Conservation (phyloP, 805 yeast species). For the Ogataea dorogensis region DNA sequence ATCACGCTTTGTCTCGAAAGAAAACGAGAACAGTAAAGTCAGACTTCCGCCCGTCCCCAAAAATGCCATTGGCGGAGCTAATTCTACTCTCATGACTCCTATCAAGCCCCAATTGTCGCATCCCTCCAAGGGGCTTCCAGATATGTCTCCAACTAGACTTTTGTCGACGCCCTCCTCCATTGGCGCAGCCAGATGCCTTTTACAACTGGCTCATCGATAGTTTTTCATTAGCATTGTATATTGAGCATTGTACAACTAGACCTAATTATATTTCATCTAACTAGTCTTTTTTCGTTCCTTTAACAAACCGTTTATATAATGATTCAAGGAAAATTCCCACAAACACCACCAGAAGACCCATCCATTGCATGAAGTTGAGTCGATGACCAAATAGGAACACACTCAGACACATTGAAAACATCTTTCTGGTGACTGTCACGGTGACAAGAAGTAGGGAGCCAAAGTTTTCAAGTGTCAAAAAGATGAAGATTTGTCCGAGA, state of each 20-base stretch:
- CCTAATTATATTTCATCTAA: no score
- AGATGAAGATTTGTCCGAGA: constrained; percentile 91
- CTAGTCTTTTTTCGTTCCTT: constrained; percentile 10
- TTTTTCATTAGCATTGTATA: constrained; percentile 9
- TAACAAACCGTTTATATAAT: constrained; percentile 37
- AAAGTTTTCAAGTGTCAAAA: constrained; percentile 75
- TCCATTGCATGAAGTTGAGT: constrained; percentile 65
- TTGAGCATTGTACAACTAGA: constrained; percentile 12
- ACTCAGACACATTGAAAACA: constrained; percentile 91
- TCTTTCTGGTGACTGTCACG: constrained; percentile 93
- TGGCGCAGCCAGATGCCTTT: constrained; percentile 46
- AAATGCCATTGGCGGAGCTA: constrained; percentile 16
- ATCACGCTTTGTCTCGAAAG: constrained; percentile 25
- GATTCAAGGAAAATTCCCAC: constrained; percentile 86
- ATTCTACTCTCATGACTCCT: constrained; percentile 21
- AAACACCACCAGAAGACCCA: constrained; percentile 77
- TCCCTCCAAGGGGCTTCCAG: constrained; percentile 6
- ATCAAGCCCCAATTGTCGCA: constrained; percentile 14
- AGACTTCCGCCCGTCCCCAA: constrained; percentile 33
- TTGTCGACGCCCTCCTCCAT: constrained; percentile 46
- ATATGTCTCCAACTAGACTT: constrained; percentile 39
- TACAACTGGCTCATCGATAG: constrained; percentile 41
- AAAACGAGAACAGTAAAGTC: constrained; percentile 13
- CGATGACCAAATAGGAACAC: constrained; percentile 84
- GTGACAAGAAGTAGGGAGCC: constrained; percentile 86